These are phyloP conservation scores for Microsporum ferrugineum DNA, from an alignment of 2,329 filamentous ascomycete genomes.

Conservation along the genomic window DNA sequence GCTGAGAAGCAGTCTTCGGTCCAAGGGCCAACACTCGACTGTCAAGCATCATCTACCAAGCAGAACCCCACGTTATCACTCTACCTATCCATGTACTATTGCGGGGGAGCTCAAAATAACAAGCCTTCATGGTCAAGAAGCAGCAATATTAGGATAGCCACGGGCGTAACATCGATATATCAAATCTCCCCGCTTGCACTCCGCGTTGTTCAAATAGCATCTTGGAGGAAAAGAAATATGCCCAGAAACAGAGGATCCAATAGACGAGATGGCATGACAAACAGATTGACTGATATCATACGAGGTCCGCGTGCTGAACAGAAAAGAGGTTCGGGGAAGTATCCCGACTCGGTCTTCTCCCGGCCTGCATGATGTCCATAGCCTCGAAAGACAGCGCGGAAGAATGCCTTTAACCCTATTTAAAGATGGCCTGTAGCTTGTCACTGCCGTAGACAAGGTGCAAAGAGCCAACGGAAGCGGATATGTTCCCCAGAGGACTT, in stretches of 20 bases:
- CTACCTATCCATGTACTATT: neutral
- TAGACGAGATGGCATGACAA: neutral
- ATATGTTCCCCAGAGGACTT: no score
- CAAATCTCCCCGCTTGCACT: neutral
- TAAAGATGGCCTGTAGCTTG: no score
- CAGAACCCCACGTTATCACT: neutral
- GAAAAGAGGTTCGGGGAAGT: neutral
- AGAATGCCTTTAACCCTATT: no score
- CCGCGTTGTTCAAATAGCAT: neutral
- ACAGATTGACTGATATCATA: neutral
- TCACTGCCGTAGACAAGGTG: no score
- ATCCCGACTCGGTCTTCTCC: neutral
- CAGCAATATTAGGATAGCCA: neutral
- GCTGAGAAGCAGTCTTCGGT: neutral
- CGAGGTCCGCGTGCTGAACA: neutral
- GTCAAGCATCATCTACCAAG: neutral
- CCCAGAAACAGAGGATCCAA: neutral
- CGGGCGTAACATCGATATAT: neutral
- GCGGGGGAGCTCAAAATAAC: neutral
- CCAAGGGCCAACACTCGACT: neutral
- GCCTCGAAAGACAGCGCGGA: no score
- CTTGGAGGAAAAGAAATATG: neutral
- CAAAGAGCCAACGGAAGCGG: no score
- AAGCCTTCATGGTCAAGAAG: neutral
- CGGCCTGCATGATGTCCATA: neutral